These are phyloP conservation scores for Pyrus hybrid DNA, from an alignment of 331 rosid species.

Conservation along the genomic window DNA sequence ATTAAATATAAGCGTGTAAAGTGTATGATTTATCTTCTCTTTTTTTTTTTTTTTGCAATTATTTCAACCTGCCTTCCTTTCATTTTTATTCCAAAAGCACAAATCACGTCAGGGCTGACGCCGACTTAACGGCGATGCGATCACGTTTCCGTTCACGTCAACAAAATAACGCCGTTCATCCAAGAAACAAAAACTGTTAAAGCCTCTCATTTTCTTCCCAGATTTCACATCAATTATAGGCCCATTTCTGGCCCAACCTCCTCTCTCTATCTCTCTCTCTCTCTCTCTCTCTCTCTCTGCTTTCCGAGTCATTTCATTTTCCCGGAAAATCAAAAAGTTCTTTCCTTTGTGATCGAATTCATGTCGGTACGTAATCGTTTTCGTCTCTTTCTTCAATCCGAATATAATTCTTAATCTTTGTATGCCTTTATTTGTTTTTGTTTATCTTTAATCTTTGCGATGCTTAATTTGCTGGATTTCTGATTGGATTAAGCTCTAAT, in stretches of 20 bases:
- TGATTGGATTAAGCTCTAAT: conserved; percentile 28
- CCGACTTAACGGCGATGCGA: conserved; percentile 6
- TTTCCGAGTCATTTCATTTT: conserved; percentile 23
- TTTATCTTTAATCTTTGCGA: background rate
- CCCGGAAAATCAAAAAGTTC: conserved; percentile 11
- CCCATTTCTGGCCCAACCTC: conserved; percentile 58
- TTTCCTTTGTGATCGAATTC: conserved; percentile 30
- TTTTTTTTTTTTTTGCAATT: too few relatives aligned
- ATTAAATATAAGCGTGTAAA: too few relatives aligned
- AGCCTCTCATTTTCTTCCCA: background rate
- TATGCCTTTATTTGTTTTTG: background rate
- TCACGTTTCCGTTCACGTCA: background rate
- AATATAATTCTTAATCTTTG: background rate
- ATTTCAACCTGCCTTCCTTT: too few relatives aligned
- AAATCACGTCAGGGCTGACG: conserved; percentile 12
- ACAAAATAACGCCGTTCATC: conserved; percentile 26
- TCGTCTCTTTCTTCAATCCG: background rate
- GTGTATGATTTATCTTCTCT: too few relatives aligned
- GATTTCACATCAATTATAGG: conserved; percentile 16
- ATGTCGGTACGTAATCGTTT: conserved; percentile 67
- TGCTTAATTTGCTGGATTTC: conserved; percentile 12
- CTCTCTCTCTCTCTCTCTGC: background rate
- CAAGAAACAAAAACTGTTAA: background rate
- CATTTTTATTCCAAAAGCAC: background rate
- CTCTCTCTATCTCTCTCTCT: too few relatives aligned